phyloP scores from a whole-genome alignment of 2,329 filamentous ascomycete genomes.

The Diaporthe sp. region DNA sequence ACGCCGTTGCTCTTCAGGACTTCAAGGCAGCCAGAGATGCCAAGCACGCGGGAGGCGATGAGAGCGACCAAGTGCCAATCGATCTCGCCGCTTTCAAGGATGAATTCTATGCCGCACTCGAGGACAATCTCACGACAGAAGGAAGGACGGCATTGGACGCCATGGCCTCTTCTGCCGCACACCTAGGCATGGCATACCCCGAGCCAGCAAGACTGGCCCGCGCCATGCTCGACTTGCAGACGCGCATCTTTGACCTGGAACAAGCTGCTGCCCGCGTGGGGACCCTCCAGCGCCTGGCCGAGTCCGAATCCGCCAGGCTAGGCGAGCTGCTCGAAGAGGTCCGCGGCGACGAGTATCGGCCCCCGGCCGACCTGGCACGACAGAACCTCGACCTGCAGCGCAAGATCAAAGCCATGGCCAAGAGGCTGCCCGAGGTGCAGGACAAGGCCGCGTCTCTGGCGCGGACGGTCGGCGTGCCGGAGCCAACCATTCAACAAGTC shows the following conservation, averaged over 20 bases:
- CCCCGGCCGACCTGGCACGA: constrained; percentile 71
- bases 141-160: constrained; percentile 70
- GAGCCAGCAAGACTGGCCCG: constrained; percentile 64
- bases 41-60: constrained; percentile 49
- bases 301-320: constrained; percentile 61
- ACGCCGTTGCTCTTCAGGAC: constrained; percentile 71
- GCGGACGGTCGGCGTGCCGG: constrained; percentile 51
- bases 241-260: constrained; percentile 66
- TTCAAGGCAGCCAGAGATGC: constrained; percentile 53
- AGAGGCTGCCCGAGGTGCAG: constrained; percentile 77
- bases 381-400: constrained; percentile 83
- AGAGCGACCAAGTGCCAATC: constrained; percentile 1
- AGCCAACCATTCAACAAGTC: constrained; percentile 70
- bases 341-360: constrained; percentile 63
- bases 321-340: constrained; percentile 59
- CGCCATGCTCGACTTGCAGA: constrained; percentile 69
- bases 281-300: constrained; percentile 69
- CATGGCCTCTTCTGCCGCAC: constrained; percentile 66
- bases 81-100: constrained; percentile 49
- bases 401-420: constrained; percentile 74
- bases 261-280: constrained; percentile 69
- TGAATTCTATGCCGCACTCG: constrained; percentile 66
- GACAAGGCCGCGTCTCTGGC: constrained; percentile 64
- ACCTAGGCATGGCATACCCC: constrained; percentile 64
- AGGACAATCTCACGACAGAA: constrained; percentile 67